Conservation (phyloP, 305 asterid species). For the Ruellia speciosa region DNA sequence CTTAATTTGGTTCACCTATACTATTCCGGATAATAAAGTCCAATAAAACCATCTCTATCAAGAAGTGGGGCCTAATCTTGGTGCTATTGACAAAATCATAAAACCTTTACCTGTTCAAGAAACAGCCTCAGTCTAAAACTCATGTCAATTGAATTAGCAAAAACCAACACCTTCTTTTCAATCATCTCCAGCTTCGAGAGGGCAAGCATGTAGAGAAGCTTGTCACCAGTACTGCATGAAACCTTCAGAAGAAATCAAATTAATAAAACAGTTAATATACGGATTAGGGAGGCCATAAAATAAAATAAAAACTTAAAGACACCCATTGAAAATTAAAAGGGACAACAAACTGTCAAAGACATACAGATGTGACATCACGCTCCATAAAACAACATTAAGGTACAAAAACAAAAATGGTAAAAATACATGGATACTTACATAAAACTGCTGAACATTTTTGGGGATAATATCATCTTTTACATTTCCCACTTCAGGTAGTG, state of each 20-base stretch:
- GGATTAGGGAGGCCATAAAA: not conserved
- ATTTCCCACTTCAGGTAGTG: conserved; percentile 75
- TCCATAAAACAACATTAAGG: not conserved
- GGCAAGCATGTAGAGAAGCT: conserved; percentile 70
- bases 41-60: too few relatives aligned
- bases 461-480: conserved; percentile 77
- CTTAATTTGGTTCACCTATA: too few relatives aligned
- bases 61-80: too few relatives aligned
- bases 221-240: conserved; percentile 67
- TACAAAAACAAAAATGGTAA: not conserved
- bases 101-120: conserved; percentile 61
- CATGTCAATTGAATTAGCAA: conserved; percentile 78
- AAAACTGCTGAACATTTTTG: conserved; percentile 76
- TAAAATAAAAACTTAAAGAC: not conserved
- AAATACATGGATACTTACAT: conserved; percentile 41
- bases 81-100: not conserved
- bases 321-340: too few relatives aligned
- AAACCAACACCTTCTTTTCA: conserved; percentile 80
- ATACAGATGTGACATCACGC: not conserved
- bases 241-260: conserved; percentile 40
- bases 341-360: not conserved
- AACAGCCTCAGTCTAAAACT: conserved; percentile 77
- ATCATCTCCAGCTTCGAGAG: conserved; percentile 73
- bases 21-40: too few relatives aligned
- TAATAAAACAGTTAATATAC: not conserved